Evolutionary conservation across 1,139 yeast species (phyloP).

Genomic region (Kodamaea suecica): DNA sequence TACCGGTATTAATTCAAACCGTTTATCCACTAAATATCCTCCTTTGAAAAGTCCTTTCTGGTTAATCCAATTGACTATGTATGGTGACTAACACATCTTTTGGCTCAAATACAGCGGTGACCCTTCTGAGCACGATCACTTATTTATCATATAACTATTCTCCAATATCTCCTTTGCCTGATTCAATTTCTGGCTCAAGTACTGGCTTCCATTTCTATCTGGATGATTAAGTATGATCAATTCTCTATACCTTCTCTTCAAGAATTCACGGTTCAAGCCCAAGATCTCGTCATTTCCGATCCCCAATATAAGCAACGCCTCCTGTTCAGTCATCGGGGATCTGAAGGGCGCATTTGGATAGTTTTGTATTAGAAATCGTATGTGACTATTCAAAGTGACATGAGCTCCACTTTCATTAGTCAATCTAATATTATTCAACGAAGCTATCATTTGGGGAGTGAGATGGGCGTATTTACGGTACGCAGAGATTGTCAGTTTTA

Average conservation of each 20-base stretch:
- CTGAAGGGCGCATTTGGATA: slow-evolving; percentile 51
- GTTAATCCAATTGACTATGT: too few relatives aligned
- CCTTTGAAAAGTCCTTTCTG: too few relatives aligned
- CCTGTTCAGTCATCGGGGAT: slow-evolving; percentile 55
- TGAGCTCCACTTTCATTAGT: slow-evolving; percentile 9
- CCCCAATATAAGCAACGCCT: slow-evolving; percentile 55
- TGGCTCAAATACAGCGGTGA: too few relatives aligned
- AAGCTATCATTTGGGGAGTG: slow-evolving; percentile 56
- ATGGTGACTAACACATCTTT: too few relatives aligned
- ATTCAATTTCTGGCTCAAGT: slow-evolving; percentile 69
- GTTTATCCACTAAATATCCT: too few relatives aligned
- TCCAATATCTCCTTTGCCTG: slow-evolving; percentile 70
- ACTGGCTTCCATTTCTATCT: slow-evolving; percentile 71
- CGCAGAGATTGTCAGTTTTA: slow-evolving; percentile 49
- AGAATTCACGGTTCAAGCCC: slow-evolving; percentile 38
- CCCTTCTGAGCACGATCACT: not conserved
- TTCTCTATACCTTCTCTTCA: slow-evolving; percentile 56
- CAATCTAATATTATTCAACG: slow-evolving; percentile 43
- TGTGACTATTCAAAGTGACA: slow-evolving; percentile 15
- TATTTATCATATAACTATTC: slow-evolving; percentile 43
- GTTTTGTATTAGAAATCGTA: slow-evolving; percentile 23
- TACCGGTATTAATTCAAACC: too few relatives aligned
- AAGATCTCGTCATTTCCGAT: slow-evolving; percentile 53
- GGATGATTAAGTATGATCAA: slow-evolving; percentile 73
- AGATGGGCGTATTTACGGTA: slow-evolving; percentile 39